These are phyloP conservation scores for Podospora didyma DNA, from an alignment of 495 filamentous ascomycete species.

Conservation along the genomic window DNA sequence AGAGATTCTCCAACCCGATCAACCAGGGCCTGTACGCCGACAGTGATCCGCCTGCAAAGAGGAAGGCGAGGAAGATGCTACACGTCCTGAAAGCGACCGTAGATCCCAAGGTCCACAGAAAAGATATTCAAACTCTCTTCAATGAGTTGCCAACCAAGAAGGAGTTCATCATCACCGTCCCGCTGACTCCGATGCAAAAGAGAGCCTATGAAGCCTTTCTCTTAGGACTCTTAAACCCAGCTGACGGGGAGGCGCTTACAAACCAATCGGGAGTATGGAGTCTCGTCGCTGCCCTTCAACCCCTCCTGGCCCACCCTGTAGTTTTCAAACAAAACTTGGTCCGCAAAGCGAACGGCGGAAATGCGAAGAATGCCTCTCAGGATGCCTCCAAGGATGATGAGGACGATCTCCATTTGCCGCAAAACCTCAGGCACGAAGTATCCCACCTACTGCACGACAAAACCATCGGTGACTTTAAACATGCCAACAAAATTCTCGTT, in stretches of 20 bases:
- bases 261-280: conserved; percentile 27
- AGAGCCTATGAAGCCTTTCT: conserved; percentile 61
- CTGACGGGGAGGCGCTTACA: background rate
- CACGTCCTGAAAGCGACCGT: conserved; percentile 67
- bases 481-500: conserved; percentile 65
- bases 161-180: conserved; percentile 76
- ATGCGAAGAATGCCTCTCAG: background rate
- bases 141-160: conserved; percentile 64
- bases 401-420: conserved; percentile 18
- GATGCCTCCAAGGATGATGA: conserved; percentile 29
- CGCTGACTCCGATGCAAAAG: conserved; percentile 63
- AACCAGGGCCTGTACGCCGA: conserved; percentile 63
- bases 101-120: conserved; percentile 73
- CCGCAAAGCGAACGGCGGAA: conserved; percentile 18
- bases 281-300: conserved; percentile 44
- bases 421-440: conserved; percentile 30
- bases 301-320: conserved; percentile 74
- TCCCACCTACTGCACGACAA: conserved; percentile 21
- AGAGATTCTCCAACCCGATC: conserved; percentile 70
- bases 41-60: conserved; percentile 48
- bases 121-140: conserved; percentile 62
- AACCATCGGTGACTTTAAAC: conserved; percentile 28
- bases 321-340: conserved; percentile 52
- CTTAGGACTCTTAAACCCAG: conserved; percentile 9
- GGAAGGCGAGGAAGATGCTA: conserved; percentile 60